Conservation (phyloP, 192 early-diverging fungal genomes). For the Dissophora ornata region DNA sequence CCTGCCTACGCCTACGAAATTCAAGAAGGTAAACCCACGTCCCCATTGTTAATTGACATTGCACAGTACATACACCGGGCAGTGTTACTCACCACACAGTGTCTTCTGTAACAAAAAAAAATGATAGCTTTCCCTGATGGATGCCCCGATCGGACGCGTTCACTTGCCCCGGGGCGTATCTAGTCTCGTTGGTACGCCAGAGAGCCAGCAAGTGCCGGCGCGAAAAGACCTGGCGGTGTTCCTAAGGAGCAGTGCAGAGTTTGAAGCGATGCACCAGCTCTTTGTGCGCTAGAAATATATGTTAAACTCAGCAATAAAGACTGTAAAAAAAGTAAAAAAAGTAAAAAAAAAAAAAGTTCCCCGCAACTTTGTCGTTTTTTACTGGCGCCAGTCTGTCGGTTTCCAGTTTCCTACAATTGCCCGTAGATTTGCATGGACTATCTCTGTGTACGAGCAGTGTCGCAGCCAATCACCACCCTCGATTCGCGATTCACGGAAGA, state of each 20-base stretch:
- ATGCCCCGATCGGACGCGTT: conserved; percentile 43
- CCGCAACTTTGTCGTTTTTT: conserved; percentile 23
- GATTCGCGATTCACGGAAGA: too few species aligned
- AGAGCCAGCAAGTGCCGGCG: conserved; percentile 2
- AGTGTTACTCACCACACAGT: too few species aligned
- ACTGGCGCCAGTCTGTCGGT: background rate
- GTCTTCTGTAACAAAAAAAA: background rate
- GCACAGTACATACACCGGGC: too few species aligned
- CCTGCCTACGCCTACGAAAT: conserved; percentile 16
- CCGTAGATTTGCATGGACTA: background rate
- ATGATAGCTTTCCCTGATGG: conserved; percentile 39
- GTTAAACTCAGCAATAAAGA: background rate
- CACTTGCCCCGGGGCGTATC: conserved; percentile 39
- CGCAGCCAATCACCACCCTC: too few species aligned
- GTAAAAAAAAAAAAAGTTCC: conserved; percentile 38
- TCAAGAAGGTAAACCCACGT: conserved; percentile 38
- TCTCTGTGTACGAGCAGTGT: too few species aligned
- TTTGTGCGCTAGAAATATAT: conserved; percentile 35
- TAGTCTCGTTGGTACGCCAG: conserved; percentile 32
- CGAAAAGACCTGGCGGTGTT: conserved; percentile 46
- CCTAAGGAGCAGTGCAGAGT: conserved; percentile 37
- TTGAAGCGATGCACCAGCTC: conserved; percentile 51
- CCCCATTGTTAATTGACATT: too few species aligned
- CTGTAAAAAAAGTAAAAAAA: conserved; percentile 6
- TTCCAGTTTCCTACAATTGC: too few species aligned